Conservation (phyloP, 1,284 basidiomycete species). For the Naganishia albida region DNA sequence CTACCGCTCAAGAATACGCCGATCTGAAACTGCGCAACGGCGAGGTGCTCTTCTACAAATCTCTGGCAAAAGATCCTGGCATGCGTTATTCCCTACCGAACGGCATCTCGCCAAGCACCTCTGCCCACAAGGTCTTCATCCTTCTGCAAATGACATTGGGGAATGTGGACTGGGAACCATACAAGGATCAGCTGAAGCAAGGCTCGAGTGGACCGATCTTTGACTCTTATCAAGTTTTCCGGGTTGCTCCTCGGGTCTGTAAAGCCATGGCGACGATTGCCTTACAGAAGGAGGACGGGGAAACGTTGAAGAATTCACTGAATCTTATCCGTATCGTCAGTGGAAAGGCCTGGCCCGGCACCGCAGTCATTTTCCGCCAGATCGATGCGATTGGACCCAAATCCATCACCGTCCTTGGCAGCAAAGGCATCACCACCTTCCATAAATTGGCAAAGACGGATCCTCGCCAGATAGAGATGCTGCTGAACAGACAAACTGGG, state of each 20-base stretch:
- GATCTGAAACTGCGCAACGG: conserved; percentile 48
- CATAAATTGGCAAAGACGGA: conserved; percentile 36
- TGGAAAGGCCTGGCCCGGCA: conserved; percentile 52
- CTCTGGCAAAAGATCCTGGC: conserved; percentile 38
- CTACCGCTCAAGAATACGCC: conserved; percentile 34
- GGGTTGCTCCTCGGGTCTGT: conserved; percentile 44
- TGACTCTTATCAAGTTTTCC: conserved; percentile 43
- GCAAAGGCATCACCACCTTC: conserved; percentile 36
- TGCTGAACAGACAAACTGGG: conserved; percentile 38
- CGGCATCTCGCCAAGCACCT: conserved; percentile 33
- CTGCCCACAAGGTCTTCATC: conserved; percentile 51
- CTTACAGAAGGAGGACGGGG: conserved; percentile 38
- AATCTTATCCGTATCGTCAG: conserved; percentile 42
- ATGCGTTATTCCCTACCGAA: conserved; percentile 42
- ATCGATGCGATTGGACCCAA: conserved; percentile 47
- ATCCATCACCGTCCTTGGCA: conserved; percentile 42
- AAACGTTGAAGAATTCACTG: conserved; percentile 38
- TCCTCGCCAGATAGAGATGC: conserved; percentile 37
- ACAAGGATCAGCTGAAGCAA: conserved; percentile 35
- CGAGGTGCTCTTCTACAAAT: conserved; percentile 43
- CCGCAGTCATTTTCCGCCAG: conserved; percentile 46
- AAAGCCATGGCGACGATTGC: conserved; percentile 45
- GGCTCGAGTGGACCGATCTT: conserved; percentile 38
- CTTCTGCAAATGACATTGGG: conserved; percentile 47
- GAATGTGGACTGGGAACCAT: conserved; percentile 42